Evolutionary conservation across 129 eudicot genomes (phyloP).

Genomic region (Artemisia argyi): DNA sequence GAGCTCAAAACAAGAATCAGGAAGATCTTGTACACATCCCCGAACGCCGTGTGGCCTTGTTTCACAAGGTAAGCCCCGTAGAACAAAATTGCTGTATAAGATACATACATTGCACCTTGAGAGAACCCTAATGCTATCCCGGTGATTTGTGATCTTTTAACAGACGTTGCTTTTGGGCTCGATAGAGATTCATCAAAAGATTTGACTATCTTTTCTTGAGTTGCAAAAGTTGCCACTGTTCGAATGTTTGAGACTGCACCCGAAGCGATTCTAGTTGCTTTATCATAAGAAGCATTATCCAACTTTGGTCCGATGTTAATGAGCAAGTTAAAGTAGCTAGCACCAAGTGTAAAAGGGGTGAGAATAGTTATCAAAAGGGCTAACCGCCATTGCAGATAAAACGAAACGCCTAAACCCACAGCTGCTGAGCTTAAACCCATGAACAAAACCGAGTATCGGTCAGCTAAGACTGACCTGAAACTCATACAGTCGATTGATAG

Average conservation of each 20-base stretch:
- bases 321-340: conserved; percentile 73
- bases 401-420: conserved; percentile 72
- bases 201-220: conserved; percentile 60
- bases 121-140: conserved; percentile 75
- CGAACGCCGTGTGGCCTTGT: conserved; percentile 43
- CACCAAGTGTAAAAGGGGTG: conserved; percentile 84
- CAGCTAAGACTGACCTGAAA: conserved; percentile 75
- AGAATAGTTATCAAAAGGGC: conserved; percentile 55
- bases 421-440: conserved; percentile 86
- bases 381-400: conserved; percentile 56
- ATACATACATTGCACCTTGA: conserved; percentile 84
- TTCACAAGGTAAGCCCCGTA: conserved; percentile 78
- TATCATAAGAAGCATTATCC: conserved; percentile 66
- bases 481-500: conserved; percentile 59
- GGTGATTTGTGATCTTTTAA: conserved; percentile 55
- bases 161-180: conserved; percentile 51
- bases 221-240: conserved; percentile 75
- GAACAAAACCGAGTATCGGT: conserved; percentile 62
- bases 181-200: conserved; percentile 62
- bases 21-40: conserved; percentile 77
- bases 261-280: conserved; percentile 69
- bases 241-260: conserved; percentile 85
- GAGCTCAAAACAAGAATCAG: conserved; percentile 83
- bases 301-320: conserved; percentile 73
- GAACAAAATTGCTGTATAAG: conserved; percentile 61